Base-by-base conservation (phyloP, 2,329 filamentous ascomycete species). In the Aurifilum marmelostoma region DNA sequence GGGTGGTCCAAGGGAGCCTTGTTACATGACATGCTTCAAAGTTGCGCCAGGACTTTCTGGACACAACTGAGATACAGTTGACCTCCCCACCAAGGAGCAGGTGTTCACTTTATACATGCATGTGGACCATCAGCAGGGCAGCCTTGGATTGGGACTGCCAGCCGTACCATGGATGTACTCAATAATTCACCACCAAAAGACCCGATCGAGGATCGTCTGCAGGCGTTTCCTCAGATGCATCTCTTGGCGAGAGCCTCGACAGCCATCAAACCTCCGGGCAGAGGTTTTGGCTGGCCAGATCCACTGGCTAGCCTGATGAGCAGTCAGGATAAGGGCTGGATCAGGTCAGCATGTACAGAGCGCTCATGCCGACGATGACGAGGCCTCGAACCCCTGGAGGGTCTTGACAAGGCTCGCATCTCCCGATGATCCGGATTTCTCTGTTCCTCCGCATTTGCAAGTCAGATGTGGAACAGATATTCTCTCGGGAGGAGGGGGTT, bases 1-100 rank as follows among this genome's bases (percentile, higher is more conserved):
- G 52, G 47, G 63, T 50, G 54, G 60, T 56, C 52, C 52, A 32
- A 59, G 70, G 69, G 65, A 63, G 70, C 69, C 66, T 69, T 77
- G 78, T 78, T 77, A 79, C 77, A 79, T 76, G 75, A 75, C 75
- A 66, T 80, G 79, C 77, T 72, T 79, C 79, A 79, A 56, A 77
- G 75, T 77, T 73, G 75, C 75, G 75, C 77, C 75, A 76, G 73
- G 74, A 75, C 73, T 73, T 71, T 27, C 7, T 56, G 24, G 52
- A 32, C 27, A 56, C 50, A 54, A 11, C 41, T 8, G 21, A n/a
- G 3, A n/a, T 21, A 54, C 12, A 54, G n/a, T 14, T 27, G 50
- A 27, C 24, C 21, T 47, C 43, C 21, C 24, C 7, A 9, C 43
- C 21, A n/a, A n/a, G 6, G 11, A 47, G 43, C 18, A 47, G 7